phyloP scores from a whole-genome alignment of 2,329 filamentous ascomycete species.

The Penicillium psychrosexuale region DNA sequence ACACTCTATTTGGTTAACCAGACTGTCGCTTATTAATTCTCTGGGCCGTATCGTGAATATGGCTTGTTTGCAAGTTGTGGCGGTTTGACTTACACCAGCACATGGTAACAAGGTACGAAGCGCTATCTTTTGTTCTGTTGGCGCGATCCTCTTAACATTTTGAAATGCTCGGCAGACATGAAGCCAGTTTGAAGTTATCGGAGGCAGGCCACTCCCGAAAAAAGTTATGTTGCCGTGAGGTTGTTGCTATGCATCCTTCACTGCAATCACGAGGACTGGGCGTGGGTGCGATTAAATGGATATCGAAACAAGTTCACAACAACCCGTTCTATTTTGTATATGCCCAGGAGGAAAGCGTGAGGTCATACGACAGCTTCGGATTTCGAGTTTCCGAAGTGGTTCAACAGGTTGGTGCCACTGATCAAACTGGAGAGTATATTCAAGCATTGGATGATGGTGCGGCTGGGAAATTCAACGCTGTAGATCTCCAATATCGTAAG shows the following conservation, averaged over 20 bases:
- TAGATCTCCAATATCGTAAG: background rate
- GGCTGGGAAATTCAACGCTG: background rate
- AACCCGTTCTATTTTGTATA: constrained; percentile 23
- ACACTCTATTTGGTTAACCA: no score
- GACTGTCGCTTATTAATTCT: no score
- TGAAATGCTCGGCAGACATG: constrained; percentile 11
- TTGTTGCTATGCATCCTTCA: constrained; percentile 26
- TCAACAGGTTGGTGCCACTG: constrained; percentile 12
- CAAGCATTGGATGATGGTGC: constrained; percentile 26
- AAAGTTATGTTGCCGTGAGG: constrained; percentile 27
- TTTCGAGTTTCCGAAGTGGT: constrained; percentile 23
- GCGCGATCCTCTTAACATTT: constrained; percentile 12
- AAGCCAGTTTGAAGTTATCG: constrained; percentile 2
- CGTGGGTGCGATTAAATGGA: constrained; percentile 15
- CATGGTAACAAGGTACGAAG: constrained; percentile 16
- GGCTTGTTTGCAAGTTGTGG: constrained; percentile 17
- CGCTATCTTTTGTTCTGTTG: background rate
- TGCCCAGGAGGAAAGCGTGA: constrained; percentile 19
- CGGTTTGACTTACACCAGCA: constrained; percentile 15
- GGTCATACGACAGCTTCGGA: constrained; percentile 24
- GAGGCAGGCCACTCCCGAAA: background rate
- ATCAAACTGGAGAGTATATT: constrained; percentile 5
- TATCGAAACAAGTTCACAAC: constrained; percentile 12
- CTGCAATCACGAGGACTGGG: constrained; percentile 24
- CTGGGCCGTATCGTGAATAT: background rate